These are phyloP conservation scores for Gaultheria prostrata DNA, from an alignment of 148 eudicot genomes.

Conservation along the genomic window DNA sequence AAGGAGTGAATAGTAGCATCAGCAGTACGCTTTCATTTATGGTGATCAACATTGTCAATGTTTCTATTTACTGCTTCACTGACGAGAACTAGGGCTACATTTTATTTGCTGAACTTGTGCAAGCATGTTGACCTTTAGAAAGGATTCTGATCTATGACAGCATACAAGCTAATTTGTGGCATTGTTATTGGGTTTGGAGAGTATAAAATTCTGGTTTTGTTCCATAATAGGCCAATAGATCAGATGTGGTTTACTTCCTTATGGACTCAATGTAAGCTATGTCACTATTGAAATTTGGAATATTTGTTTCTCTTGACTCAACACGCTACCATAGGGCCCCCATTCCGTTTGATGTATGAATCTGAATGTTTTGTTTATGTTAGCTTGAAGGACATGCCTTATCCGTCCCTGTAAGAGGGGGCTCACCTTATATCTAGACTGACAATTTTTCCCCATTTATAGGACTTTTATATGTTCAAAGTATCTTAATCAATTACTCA, in stretches of 20 bases:
- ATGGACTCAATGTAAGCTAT: neutral
- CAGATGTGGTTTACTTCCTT: neutral
- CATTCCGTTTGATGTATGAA: neutral
- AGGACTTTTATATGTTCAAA: neutral
- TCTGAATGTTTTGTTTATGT: neutral
- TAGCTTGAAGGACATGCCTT: neutral
- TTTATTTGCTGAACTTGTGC: neutral
- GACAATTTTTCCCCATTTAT: neutral
- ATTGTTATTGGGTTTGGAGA: neutral
- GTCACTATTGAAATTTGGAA: neutral
- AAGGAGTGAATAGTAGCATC: neutral
- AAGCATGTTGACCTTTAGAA: neutral
- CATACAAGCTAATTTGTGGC: neutral
- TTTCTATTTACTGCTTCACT: neutral
- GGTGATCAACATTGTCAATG: neutral
- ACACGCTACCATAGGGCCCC: neutral
- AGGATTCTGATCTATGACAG: neutral
- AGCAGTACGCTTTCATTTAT: neutral
- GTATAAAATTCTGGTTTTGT: constrained; percentile 3
- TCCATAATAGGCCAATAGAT: neutral
- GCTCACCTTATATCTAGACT: neutral
- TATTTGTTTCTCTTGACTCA: neutral
- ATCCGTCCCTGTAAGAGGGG: neutral
- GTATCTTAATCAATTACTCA: neutral
- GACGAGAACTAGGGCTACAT: neutral